Evolutionary conservation across 495 filamentous ascomycete species (phyloP).

Genomic region (Neurospora sp.): DNA sequence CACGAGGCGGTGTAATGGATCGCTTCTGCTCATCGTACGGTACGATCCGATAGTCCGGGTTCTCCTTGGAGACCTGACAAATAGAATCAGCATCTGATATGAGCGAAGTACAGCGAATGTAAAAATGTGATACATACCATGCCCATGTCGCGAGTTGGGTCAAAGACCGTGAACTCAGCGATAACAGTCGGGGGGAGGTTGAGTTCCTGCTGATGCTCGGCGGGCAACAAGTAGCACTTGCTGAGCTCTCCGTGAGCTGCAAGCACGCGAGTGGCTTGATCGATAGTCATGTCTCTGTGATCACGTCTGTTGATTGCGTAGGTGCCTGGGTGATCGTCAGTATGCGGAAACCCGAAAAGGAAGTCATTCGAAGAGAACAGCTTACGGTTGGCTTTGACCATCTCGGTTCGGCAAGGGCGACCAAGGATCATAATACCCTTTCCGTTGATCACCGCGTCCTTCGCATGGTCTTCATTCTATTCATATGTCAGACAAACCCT

Average conservation of each 20-base stretch:
- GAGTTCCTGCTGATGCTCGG: slow-evolving; percentile 15
- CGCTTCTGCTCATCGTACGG: slow-evolving; percentile 27
- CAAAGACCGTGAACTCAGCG: slow-evolving; percentile 39
- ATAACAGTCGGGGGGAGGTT: slow-evolving; percentile 37
- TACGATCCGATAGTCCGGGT: slow-evolving; percentile 18
- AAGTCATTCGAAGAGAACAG: background rate
- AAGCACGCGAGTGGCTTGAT: slow-evolving; percentile 35
- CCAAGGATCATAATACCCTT: slow-evolving; percentile 39
- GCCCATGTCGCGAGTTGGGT: slow-evolving; percentile 28
- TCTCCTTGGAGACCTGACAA: slow-evolving; percentile 17
- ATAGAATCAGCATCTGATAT: slow-evolving; percentile 7
- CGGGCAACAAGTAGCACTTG: slow-evolving; percentile 21
- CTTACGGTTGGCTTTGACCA: slow-evolving; percentile 45
- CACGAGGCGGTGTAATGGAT: slow-evolving; percentile 2
- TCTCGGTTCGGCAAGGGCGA: slow-evolving; percentile 50
- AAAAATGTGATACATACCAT: slow-evolving; percentile 22
- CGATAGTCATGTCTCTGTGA: slow-evolving; percentile 27
- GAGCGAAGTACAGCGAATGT: background rate
- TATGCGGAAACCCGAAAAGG: background rate
- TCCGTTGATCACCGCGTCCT: slow-evolving; percentile 35
- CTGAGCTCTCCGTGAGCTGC: slow-evolving; percentile 27
- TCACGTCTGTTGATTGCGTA: slow-evolving; percentile 37
- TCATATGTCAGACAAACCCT: slow-evolving; percentile 6
- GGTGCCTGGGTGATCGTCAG: slow-evolving; percentile 29
- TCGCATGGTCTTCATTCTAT: slow-evolving; percentile 35